Evolutionary conservation across 202 grass and related monocot species (phyloP).

Genomic region (Zoysia matrella): DNA sequence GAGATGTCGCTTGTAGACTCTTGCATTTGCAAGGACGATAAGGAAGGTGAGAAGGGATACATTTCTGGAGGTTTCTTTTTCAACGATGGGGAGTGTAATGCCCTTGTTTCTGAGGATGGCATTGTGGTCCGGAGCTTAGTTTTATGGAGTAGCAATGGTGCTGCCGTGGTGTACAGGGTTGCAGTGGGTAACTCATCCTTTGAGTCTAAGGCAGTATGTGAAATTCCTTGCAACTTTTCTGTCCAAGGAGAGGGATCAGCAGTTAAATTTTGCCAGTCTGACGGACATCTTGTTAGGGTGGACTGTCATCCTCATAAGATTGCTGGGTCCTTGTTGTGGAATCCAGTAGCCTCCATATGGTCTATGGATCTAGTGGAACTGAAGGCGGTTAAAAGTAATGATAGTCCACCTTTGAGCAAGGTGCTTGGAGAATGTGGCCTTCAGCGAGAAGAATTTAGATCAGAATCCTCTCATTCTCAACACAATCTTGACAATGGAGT

Average conservation of each 20-base stretch:
- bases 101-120: constrained; percentile 31
- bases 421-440: constrained; percentile 77
- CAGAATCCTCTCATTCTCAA: constrained; percentile 20
- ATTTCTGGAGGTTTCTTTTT: constrained; percentile 66
- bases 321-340: constrained; percentile 75
- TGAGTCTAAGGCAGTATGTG: constrained; percentile 55
- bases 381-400: constrained; percentile 16
- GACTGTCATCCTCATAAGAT: constrained; percentile 57
- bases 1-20: constrained; percentile 56
- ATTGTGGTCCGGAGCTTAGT: constrained; percentile 53
- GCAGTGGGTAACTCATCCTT: constrained; percentile 52
- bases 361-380: constrained; percentile 57
- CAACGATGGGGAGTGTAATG: constrained; percentile 31
- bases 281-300: constrained; percentile 53
- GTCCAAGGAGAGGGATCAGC: constrained; percentile 38
- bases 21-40: constrained; percentile 55
- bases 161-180: constrained; percentile 67
- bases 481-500: constrained; percentile 17
- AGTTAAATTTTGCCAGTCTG: constrained; percentile 66
- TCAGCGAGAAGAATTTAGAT: constrained; percentile 56
- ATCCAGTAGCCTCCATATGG: constrained; percentile 73
- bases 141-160: constrained; percentile 69
- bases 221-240: constrained; percentile 54
- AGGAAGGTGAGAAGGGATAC: constrained; percentile 38
- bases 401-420: constrained; percentile 54